Conservation (phyloP, 306 rosid species). For the Rosa rugosa region DNA sequence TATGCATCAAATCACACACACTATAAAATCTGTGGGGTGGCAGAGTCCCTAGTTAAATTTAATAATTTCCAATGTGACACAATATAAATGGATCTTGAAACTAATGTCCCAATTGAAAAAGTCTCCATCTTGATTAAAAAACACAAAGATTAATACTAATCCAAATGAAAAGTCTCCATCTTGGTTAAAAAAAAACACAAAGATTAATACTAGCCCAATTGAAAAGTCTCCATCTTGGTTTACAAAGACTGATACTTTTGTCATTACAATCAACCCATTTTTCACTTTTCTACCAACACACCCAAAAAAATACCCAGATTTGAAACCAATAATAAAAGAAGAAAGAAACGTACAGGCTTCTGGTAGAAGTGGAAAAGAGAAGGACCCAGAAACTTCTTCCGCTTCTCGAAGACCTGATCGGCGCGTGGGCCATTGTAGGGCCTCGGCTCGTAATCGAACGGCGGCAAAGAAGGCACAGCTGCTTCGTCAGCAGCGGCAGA, state of each 20-base stretch:
- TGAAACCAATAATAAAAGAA: background rate
- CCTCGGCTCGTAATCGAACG: constrained; percentile 61
- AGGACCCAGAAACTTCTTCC: constrained; percentile 82
- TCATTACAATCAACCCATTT: background rate
- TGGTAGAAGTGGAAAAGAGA: constrained; percentile 76
- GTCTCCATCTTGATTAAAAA: background rate
- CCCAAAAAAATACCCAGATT: background rate
- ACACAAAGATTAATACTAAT: background rate
- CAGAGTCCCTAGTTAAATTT: background rate
- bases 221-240: background rate
- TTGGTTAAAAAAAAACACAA: background rate
- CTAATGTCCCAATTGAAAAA: constrained; percentile 2
- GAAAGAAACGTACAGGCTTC: constrained; percentile 61
- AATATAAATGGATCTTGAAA: background rate
- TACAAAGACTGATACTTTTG: background rate
- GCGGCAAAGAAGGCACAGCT: constrained; percentile 51
- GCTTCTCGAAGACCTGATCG: constrained; percentile 68
- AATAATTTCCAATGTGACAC: background rate
- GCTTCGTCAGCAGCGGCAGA: constrained; percentile 6
- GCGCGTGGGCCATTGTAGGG: constrained; percentile 66
- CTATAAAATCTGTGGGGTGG: no score
- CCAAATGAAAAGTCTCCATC: background rate
- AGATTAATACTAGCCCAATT: background rate
- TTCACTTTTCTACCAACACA: no score
- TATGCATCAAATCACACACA: background rate